Evolutionary conservation across 768 basidiomycete genomes (phyloP), one percentile per base, ranked within the genome.

Genomic region (Lentinula raphanica): DNA sequence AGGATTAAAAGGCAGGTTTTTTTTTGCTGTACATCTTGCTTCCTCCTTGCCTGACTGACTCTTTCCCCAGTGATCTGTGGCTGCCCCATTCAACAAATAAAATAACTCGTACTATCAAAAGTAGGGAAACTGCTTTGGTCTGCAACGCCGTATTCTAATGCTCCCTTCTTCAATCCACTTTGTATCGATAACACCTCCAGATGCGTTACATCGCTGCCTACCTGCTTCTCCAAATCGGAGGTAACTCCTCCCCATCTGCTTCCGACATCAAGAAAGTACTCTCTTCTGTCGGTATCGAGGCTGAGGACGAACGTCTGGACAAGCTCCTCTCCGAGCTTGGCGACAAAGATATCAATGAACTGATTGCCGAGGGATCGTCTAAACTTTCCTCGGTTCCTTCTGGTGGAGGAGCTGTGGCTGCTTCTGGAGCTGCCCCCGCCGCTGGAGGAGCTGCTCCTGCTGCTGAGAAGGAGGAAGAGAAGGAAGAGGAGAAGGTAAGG

Each of bases 361-460:
- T 98, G 79, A 98, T 99, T 73, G 83, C 87, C 64, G 92, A 93
- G 73, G 97, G 97, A 56, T 88, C 88, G 40, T 73, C 83, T 72
- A 98, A 98, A 77, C 92, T 99, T 67, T 85, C 96, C 57, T 98
- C 97, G 68, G 97, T 92, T 68, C 96, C 97, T 59, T 95, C 96
- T 61, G 96, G 95, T 64, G 95, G 94, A 69, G 90, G 78, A 38
- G 94, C 73, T 66, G 90, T 76, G 65, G 80, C 74, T 45, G 78
- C 72, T 36, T 80, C 79, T 56, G 75, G 80, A 36, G 77, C 79
- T 40, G 75, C 78, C 50, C 76, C 77, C 54, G 79, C 81, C 53
- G 79, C 75, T 61, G 84, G 79, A 54, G 83, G 74, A 49, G 83
- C 82, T 49, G 84, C 83, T 46, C 86, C 85, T 49, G 83, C 83